Percentiles rank a stretch among this genome's conserved stretches.
Evolutionary conservation across 345 rosid species (phyloP).

Genomic region (Eucalyptus paniculata): DNA sequence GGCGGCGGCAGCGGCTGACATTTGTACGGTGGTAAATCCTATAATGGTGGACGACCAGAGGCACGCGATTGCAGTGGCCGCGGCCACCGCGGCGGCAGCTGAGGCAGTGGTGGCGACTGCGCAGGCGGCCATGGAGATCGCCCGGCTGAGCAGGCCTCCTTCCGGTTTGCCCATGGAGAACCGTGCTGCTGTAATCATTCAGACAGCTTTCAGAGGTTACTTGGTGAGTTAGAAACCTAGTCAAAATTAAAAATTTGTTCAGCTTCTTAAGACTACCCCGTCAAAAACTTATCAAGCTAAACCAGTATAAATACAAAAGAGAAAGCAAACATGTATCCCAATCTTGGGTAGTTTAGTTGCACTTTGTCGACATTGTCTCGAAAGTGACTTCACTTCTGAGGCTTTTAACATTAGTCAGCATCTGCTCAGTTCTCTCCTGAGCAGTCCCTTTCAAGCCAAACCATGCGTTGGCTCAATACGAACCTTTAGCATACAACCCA

Average conservation of each 20-base stretch:
- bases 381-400: background rate
- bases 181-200: constrained; percentile 68
- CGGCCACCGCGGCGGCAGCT: constrained; percentile 51
- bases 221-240: constrained; percentile 19
- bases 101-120: constrained; percentile 57
- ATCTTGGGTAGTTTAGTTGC: background rate
- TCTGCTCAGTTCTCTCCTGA: background rate
- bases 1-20: constrained; percentile 31
- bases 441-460: background rate
- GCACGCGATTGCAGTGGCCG: constrained; percentile 49
- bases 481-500: background rate
- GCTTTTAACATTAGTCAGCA: background rate
- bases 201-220: constrained; percentile 80
- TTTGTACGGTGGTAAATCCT: background rate
- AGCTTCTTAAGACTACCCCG: background rate
- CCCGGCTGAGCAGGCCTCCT: constrained; percentile 29
- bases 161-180: constrained; percentile 36
- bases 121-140: constrained; percentile 49
- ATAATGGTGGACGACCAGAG: constrained; percentile 17
- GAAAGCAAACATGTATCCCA: background rate
- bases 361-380: background rate
- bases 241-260: background rate
- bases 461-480: background rate
- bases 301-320: background rate
- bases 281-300: background rate